phyloP scores from a whole-genome alignment of 371 early-diverging fungal genomes.

The Mucor ambiguus region DNA sequence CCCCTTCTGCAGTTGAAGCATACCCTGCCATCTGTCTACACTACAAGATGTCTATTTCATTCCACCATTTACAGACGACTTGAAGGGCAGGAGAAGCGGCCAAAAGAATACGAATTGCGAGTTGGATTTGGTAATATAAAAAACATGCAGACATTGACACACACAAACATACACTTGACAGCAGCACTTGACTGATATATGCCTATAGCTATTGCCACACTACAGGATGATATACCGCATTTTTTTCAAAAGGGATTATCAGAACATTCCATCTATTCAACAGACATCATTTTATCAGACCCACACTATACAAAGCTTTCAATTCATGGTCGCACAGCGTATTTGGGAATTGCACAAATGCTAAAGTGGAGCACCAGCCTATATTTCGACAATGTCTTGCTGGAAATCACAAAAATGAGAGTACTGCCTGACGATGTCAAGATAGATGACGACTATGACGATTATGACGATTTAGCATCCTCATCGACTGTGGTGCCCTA shows the following conservation, averaged over 20 bases:
- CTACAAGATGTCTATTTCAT: conserved; percentile 1
- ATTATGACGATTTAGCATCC: not conserved
- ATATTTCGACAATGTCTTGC: conserved; percentile 47
- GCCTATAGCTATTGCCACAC: conserved; percentile 45
- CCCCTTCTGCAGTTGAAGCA: not conserved
- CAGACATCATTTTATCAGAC: conserved; percentile 51
- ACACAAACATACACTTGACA: too few species aligned
- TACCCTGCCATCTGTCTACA: not conserved
- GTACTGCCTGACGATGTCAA: conserved; percentile 33
- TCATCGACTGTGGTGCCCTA: not conserved
- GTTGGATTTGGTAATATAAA: conserved; percentile 34
- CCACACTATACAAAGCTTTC: conserved; percentile 58
- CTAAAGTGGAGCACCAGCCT: conserved; percentile 54
- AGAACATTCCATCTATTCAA: conserved; percentile 49
- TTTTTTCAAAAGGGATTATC: conserved; percentile 48
- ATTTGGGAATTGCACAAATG: conserved; percentile 52
- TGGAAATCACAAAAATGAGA: conserved; percentile 43
- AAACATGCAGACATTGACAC: not conserved
- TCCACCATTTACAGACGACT: not conserved
- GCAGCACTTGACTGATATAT: not conserved
- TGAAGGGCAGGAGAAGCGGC: conserved; percentile 3
- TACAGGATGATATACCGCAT: conserved; percentile 50
- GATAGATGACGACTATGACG: conserved; percentile 10
- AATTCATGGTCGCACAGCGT: conserved; percentile 50
- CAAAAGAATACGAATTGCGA: conserved; percentile 44